Conservation (phyloP, 306 rosid species). For the Fagus crenata region DNA sequence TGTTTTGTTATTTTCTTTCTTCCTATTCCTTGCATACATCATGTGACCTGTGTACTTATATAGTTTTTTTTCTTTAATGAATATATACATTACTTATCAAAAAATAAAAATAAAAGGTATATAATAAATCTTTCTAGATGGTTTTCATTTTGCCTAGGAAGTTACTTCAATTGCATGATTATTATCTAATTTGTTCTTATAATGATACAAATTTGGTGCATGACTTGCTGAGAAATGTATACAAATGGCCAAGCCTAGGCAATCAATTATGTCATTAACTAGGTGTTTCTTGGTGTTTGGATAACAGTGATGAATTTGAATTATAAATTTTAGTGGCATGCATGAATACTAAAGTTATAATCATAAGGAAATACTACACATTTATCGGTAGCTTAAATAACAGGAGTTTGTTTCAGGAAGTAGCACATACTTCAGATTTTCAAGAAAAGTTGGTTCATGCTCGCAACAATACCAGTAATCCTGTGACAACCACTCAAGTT, state of each 20-base stretch:
- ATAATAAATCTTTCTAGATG: too few species aligned
- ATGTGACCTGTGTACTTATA: too few species aligned
- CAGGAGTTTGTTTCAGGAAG: conserved; percentile 27
- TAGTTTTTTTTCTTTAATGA: too few species aligned
- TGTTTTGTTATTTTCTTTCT: too few species aligned
- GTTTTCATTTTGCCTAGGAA: not conserved
- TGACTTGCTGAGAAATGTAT: conserved; percentile 1
- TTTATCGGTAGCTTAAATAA: conserved; percentile 23
- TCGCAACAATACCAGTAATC: conserved; percentile 3
- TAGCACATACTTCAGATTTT: not conserved
- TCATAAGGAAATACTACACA: conserved; percentile 2
- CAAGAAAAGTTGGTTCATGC: conserved; percentile 3
- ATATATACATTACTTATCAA: too few species aligned
- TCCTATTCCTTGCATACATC: too few species aligned
- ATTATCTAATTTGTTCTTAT: not conserved
- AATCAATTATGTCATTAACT: not conserved
- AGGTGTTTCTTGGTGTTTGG: not conserved
- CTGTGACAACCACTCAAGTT: conserved; percentile 10
- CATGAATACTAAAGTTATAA: not conserved
- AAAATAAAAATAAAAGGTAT: too few species aligned
- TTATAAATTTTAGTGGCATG: conserved; percentile 7
- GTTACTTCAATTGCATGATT: not conserved
- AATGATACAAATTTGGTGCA: not conserved
- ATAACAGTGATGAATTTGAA: conserved; percentile 5
- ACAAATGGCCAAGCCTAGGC: not conserved